Evolutionary conservation across 176 grass and related monocot genomes (phyloP).

Genomic region (Triticum urartu): DNA sequence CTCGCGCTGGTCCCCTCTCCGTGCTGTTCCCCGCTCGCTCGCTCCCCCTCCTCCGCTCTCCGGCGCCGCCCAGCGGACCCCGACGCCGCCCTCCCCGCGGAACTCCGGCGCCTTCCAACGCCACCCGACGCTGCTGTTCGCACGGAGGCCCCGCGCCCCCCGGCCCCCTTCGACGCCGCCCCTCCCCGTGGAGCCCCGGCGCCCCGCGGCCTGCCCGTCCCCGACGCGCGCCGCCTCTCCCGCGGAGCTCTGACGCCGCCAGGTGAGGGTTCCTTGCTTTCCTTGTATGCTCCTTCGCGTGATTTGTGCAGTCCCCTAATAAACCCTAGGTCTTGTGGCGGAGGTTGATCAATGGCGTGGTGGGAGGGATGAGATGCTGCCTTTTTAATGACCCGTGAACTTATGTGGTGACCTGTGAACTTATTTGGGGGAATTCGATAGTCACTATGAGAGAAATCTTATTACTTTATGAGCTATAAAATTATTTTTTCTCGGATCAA

Average conservation of each 20-base stretch:
- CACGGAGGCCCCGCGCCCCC: background rate
- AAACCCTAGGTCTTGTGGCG: conserved; percentile 12
- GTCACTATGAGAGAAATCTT: no score
- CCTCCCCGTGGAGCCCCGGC: conserved; percentile 10
- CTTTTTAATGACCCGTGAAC: background rate
- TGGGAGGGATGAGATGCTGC: background rate
- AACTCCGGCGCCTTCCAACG: background rate
- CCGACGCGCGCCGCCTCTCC: background rate
- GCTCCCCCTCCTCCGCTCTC: background rate
- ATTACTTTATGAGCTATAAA: background rate
- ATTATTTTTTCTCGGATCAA: background rate
- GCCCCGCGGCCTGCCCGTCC: background rate
- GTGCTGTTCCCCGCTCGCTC: background rate
- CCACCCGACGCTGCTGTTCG: background rate
- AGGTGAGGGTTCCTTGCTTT: background rate
- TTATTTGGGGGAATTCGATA: background rate
- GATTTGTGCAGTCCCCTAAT: background rate
- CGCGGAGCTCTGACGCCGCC: background rate
- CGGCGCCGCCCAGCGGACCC: background rate
- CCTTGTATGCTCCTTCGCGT: background rate
- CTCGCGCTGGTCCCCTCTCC: background rate
- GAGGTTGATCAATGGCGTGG: background rate
- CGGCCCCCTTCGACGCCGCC: background rate
- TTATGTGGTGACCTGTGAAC: background rate
- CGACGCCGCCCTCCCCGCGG: background rate